Base-by-base conservation (phyloP, 148 eudicot genomes). In the Spergularia bocconei region DNA sequence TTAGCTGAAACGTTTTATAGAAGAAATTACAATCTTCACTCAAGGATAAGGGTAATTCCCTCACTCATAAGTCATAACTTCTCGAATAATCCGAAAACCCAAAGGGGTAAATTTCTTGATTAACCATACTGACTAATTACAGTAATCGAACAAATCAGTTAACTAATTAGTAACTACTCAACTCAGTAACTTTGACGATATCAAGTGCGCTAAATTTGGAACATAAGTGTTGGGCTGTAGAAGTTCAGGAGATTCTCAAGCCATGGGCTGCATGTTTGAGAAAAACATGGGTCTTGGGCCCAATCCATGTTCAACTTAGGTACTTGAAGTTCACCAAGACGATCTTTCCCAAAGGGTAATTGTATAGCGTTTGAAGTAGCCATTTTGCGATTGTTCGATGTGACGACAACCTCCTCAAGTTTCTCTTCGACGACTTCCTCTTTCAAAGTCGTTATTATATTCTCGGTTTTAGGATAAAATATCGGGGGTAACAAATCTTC, bases 181-280 rank as follows among this genome's bases (percentile, higher is more conserved):
- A 29, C 36, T 29, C 36, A 29, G 36, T 29, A 70, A 15, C 55
- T 4, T 6, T 7, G 15, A 47, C 2, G 48, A 13, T 10, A 52
- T 13, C 48, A 60, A 44, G 47, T 69, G n/a, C 38, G 69, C 59
- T 75, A 63, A 52, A 80, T 51, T 64, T 80, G 82, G 33, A 75
- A 69, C 47, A 74, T 21, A 25, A 80, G 16, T 58, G 77, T 80
- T 51, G 83, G 83, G 77, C 80, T 80, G 21, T 75, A 74, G 79
- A 71, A 73, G 77, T 80, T 83, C 20, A 83, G 83, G 38, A 83
- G 62, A 77, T 77, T 84, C 13, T 93, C 92, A 11, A 93, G 83
- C 98, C 98, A 93, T 60, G 98, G 96, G 87, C 97, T 92, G 2
- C 71, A 75, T 15, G 68, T 63, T 36, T 56, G 60, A 25, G 82